Base-by-base conservation (phyloP, 768 basidiomycete species). In the Gloeophyllum trabeum region DNA sequence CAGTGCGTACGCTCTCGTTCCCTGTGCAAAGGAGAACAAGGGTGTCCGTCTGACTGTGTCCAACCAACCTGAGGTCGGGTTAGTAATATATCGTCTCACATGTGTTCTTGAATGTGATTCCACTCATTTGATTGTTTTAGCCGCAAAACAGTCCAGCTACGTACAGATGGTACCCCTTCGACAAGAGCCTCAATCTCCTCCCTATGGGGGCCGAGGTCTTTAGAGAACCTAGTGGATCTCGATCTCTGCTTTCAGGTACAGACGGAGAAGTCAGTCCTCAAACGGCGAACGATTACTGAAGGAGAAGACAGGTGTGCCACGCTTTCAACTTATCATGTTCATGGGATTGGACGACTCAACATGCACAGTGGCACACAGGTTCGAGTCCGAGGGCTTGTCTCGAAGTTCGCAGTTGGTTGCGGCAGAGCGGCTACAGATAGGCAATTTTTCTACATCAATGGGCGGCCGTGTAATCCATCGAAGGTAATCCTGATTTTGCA, bases 391-490 rank as follows among this genome's bases (percentile, higher is more conserved):
- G 94, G 94, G 1, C 63, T 96, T 1, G 75, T 94, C 19, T 97
- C 94, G 1, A 85, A 81, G 46, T 92, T 96, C 46, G 52, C 71
- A 0, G 63, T 79, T 12, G 83, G 81, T 0, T 75, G 74, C 47
- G 93, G 92, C 4, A 65, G 94, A 28, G 71, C 77, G 2, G 77
- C 81, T 4, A 72, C 77, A 0, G 96, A 97, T 54, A 64, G 93
- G 2, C 96, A 98, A 50, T 97, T 87, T 59, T 86, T 88, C 61
- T 99, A 79, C 50, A 67, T 98, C 50, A 98, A 99, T 50, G 86
- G 89, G 0, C 69, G 96, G 14, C 96, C 96, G 1, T 93, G 88
- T 52, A 78, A 74, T 48, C 67, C 85, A 6, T 61, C 67, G 14
- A 92, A 88, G 68, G 90, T 84, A 35, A 10, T 57, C 40, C 18